Conservation (phyloP, 2,329 filamentous ascomycete genomes). For the Aspergillus sojae region DNA sequence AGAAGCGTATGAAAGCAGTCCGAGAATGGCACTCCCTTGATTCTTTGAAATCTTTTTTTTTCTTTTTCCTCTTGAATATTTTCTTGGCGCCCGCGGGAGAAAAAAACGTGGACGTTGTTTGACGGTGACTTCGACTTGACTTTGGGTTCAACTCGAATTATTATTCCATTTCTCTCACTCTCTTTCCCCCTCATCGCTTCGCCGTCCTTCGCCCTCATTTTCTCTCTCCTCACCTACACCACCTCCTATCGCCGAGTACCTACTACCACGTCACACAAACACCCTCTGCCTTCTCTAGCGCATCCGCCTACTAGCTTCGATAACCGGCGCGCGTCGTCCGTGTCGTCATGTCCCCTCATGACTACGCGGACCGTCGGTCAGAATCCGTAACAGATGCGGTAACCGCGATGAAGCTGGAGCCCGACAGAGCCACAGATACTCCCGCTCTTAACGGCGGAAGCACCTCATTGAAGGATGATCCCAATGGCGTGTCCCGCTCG, state of each 20-base stretch:
- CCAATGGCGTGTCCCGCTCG: slow-evolving; percentile 18
- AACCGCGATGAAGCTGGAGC: slow-evolving; percentile 39
- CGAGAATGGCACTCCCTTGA: slow-evolving; percentile 10
- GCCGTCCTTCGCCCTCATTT: slow-evolving; percentile 3
- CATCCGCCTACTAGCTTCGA: slow-evolving; percentile 20
- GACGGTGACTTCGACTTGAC: slow-evolving; percentile 8
- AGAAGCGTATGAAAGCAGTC: slow-evolving; percentile 5
- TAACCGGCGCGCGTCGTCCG: slow-evolving; percentile 30
- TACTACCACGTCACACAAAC: slow-evolving; percentile 5
- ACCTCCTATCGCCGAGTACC: not conserved
- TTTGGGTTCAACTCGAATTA: slow-evolving; percentile 3
- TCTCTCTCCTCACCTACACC: slow-evolving; percentile 5
- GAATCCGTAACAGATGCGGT: slow-evolving; percentile 38
- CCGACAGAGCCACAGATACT: slow-evolving; percentile 28
- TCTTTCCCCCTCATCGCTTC: not conserved
- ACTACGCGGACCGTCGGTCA: slow-evolving; percentile 42
- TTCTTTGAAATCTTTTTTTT: not conserved
- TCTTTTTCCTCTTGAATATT: not conserved
- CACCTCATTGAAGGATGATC: slow-evolving; percentile 24
- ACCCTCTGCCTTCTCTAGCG: slow-evolving; percentile 12
- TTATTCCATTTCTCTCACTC: not conserved
- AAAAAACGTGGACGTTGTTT: slow-evolving; percentile 11
- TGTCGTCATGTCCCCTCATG: slow-evolving; percentile 48
- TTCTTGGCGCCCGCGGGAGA: slow-evolving; percentile 8
- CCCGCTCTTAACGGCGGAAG: slow-evolving; percentile 28